These are phyloP conservation scores for Aquilaria sinensis DNA, from an alignment of 345 rosid genomes.

Conservation along the genomic window DNA sequence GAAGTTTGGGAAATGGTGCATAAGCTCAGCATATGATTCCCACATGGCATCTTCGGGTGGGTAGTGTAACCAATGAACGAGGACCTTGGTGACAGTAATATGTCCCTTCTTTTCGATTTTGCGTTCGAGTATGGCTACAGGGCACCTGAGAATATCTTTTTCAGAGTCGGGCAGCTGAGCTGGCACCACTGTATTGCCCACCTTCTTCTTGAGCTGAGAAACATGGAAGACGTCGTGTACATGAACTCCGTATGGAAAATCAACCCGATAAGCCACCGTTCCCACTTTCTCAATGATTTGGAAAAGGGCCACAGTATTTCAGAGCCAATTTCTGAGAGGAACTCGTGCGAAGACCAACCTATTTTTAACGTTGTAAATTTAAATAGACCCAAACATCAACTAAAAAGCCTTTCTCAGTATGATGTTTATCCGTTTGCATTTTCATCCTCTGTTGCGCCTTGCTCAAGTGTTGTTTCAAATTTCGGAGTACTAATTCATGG, in stretches of 20 bases:
- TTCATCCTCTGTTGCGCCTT: too few species aligned
- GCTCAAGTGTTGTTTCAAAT: too few species aligned
- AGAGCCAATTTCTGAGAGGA: not conserved
- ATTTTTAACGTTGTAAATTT: not conserved
- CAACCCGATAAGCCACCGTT: not conserved
- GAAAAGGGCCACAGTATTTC: not conserved
- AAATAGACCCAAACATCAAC: not conserved
- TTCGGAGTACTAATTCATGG: too few species aligned
- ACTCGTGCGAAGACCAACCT: not conserved
- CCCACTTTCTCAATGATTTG: not conserved
- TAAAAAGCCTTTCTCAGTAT: not conserved
- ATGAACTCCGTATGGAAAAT: not conserved
- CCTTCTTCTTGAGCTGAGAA: not conserved
- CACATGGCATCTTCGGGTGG: not conserved
- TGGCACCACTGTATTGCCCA: not conserved
- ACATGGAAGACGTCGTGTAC: not conserved
- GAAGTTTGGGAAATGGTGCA: too few species aligned
- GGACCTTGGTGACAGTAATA: not conserved
- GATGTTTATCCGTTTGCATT: not conserved
- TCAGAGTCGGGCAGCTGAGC: not conserved
- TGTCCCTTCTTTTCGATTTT: not conserved
- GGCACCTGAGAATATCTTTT: not conserved
- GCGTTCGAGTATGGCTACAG: not conserved
- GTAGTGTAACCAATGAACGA: not conserved
- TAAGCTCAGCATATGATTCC: too few species aligned